Evolutionary conservation across 164 flowering plant genomes (phyloP), one percentile per base, ranked within the genome.

Genomic region (Echeveria elegans): DNA sequence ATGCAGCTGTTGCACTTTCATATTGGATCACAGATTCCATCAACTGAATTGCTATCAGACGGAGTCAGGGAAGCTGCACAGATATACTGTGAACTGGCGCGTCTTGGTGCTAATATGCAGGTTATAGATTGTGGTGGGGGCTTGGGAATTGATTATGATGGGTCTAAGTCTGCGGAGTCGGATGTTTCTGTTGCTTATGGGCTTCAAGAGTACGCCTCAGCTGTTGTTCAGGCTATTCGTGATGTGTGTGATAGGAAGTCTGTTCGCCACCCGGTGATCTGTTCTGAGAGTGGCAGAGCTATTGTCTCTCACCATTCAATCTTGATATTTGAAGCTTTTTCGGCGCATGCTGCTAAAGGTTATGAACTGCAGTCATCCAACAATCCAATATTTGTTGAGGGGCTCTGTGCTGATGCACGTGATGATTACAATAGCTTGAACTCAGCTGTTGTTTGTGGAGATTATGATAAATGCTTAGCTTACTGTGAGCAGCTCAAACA

Each of bases 241-340:
- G 61, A 32, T 48, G 96, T 80, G 4, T 95, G 99, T 71, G 87
- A 85, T 65, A 77, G 87, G 45, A 87, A 83, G 70, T 76, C 80
- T 9, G 83, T 95, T 23, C 82, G 81, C 69, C 96, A 95, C 65
- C 99, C 99, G 0, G 76, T 95, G 48, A 76, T 95, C 18, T 86
- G 94, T 79, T 90, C 97, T 64, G 99, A 95, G 74, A 95, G 99
- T 70, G 99, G 99, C 7, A 75, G 99, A 32, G 97, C 97, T 8
- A 81, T 95, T 34, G 97, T 95, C 4, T 95, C 99, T 41, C 99
- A 95, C 64, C 99, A 95, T 65, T 95, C 99, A 0, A 70, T 95
- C 56, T 70, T 95, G 67, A 74, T 95, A 21, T 95, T 95, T 60
- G 97, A 95, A 62, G 99, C 99, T 0, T 75, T 87, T 3, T 86